Percentiles rank a stretch among this genome's conserved stretches.
These are phyloP conservation scores for Mycena indigotica DNA, from an alignment of 768 basidiomycete species.

Conservation along the genomic window DNA sequence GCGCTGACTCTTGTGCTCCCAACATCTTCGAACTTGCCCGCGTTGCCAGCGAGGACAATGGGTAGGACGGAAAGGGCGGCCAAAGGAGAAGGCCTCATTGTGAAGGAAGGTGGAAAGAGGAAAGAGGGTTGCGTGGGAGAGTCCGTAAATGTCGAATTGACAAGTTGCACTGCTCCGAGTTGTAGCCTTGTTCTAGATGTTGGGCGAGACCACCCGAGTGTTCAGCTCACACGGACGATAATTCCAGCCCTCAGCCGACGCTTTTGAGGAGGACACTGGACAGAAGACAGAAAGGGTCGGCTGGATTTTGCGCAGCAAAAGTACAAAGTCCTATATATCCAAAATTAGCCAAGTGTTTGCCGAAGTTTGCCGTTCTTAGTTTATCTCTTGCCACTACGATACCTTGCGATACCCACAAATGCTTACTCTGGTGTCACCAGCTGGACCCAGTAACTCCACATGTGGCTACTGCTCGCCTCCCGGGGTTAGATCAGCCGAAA, in stretches of 20 bases:
- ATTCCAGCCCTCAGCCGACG: neutral
- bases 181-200: neutral
- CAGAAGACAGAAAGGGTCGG: neutral
- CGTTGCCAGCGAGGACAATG: slow-evolving; percentile 32
- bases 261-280: neutral
- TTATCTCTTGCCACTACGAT: too few species aligned
- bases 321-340: too few species aligned
- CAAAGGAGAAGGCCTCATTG: slow-evolving; percentile 38
- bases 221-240: too few species aligned
- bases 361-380: too few species aligned
- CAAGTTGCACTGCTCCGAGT: too few species aligned
- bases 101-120: slow-evolving; percentile 12
- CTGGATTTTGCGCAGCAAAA: neutral
- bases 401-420: too few species aligned
- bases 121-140: neutral
- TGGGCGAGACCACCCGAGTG: neutral
- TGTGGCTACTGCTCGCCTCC: slow-evolving; percentile 73
- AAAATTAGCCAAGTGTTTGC: too few species aligned
- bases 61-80: slow-evolving; percentile 39
- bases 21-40: slow-evolving; percentile 48
- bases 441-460: slow-evolving; percentile 23
- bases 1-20: slow-evolving; percentile 33
- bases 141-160: too few species aligned
- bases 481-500: slow-evolving; percentile 45
- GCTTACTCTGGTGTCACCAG: neutral